Percentiles rank a stretch among this genome's conserved stretches.
These are phyloP conservation scores for Saksenaea vasiformis DNA, from an alignment of 371 early-diverging fungal species.

Conservation along the genomic window DNA sequence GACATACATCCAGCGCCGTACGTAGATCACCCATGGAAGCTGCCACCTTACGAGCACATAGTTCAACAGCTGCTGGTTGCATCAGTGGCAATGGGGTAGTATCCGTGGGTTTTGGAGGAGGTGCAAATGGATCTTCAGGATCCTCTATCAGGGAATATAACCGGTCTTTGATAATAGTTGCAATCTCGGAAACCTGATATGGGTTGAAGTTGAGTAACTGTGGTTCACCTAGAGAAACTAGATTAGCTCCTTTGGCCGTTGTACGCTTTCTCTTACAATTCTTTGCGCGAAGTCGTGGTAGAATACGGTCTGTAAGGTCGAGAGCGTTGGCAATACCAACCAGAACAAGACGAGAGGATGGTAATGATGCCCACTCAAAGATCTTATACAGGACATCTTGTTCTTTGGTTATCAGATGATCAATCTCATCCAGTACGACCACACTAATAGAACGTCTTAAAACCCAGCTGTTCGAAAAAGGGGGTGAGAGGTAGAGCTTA, in stretches of 20 bases:
- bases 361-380: slow-evolving; percentile 77
- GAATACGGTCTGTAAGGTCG: slow-evolving; percentile 85
- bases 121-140: slow-evolving; percentile 16
- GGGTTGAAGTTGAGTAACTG: slow-evolving; percentile 83
- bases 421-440: slow-evolving; percentile 92
- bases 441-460: slow-evolving; percentile 46
- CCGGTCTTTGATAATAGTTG: slow-evolving; percentile 82
- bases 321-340: slow-evolving; percentile 97
- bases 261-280: slow-evolving; percentile 51
- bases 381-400: slow-evolving; percentile 87
- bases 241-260: too few relatives aligned
- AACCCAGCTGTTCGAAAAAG: background rate
- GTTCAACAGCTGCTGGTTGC: slow-evolving; percentile 84
- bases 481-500: slow-evolving; percentile 24
- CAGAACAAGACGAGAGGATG: slow-evolving; percentile 69
- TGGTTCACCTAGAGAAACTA: slow-evolving; percentile 63
- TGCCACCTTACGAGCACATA: slow-evolving; percentile 91
- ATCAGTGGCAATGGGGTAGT: slow-evolving; percentile 58
- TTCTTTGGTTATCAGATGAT: slow-evolving; percentile 78
- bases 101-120: slow-evolving; percentile 12
- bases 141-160: slow-evolving; percentile 49
- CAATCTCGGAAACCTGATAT: slow-evolving; percentile 81
- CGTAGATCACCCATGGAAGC: slow-evolving; percentile 90
- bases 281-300: slow-evolving; percentile 86
- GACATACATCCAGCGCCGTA: slow-evolving; percentile 89